Evolutionary conservation across 192 early-diverging fungal species (phyloP), one percentile per base, ranked within the genome.

Genomic region (Nowakowskiella sp.): DNA sequence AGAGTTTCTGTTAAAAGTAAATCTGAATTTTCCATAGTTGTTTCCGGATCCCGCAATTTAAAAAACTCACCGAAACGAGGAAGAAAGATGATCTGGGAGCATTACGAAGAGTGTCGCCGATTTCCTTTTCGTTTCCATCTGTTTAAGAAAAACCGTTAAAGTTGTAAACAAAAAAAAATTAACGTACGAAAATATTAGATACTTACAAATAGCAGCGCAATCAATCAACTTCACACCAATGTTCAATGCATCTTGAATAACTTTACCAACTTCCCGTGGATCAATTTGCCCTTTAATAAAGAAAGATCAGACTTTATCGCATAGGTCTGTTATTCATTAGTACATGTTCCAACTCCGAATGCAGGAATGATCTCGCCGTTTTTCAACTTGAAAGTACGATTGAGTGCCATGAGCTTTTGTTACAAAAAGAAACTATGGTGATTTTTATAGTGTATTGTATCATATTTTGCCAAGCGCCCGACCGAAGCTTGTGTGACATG

Each of bases 71-170:
- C n/a, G n/a, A n/a, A n/a, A n/a, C n/a, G n/a, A n/a, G n/a, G n/a
- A n/a, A n/a, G n/a, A n/a, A 33, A 92, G n/a, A n/a, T n/a, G n/a
- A n/a, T n/a, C n/a, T n/a, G n/a, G n/a, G n/a, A n/a, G n/a, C n/a
- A 87, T 67, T 22, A 47, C 58, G 16, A 61, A 90, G 76, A 2
- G 77, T 87, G 43, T 75, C 55, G 29, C 91, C 91, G 44, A 92
- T 74, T 44, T 91, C 87, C 23, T 54, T 58, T 66, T 94, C 87
- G 67, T 92, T 94, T 28, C 68, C 74, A 60, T n/a, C n/a, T n/a
- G n/a, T n/a, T n/a, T n/a, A n/a, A n/a, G n/a, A n/a, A n/a, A n/a
- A n/a, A n/a, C n/a, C n/a, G n/a, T n/a, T n/a, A n/a, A n/a, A n/a
- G n/a, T n/a, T n/a, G n/a, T n/a, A n/a, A n/a, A n/a, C n/a, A n/a